Base-by-base conservation (phyloP, 345 rosid species). In the Euphorbia peplus region DNA sequence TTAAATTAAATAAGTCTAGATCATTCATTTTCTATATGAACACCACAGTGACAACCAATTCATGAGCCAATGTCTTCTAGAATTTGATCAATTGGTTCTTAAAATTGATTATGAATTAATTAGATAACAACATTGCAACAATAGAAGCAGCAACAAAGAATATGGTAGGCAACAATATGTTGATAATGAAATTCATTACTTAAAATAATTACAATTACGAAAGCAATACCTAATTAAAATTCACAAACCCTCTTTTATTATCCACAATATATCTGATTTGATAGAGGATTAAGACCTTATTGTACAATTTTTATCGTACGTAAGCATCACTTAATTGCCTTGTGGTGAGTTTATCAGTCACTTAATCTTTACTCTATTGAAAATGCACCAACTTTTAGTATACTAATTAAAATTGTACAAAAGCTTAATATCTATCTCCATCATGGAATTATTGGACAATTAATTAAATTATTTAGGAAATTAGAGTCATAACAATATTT, bases 231-330 rank as follows among this genome's bases (percentile, higher is more conserved):
- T 39, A 72, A 53, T 61, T 41, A 66, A 28, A 57, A 7, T 63
- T 46, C 48, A 71, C 63, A 67, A 51, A 28, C 51, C 55, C 56
- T 63, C 51, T 78, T 74, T 76, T 74, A 41, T 77, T 50, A 72
- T 80, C 83, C 76, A 82, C 83, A 50, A 25, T 8, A 42, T 42
- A 14, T 42, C 12, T 2, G 47, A 42, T 61, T 56, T 75, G 68
- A 55, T 73, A 83, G 86, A 81, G 90, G 87, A 75, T 61, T 41
- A 63, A 68, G 80, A 70, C 73, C 83, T 71, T 42, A 15, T 63
- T 63, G 16, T 7, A 42, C 47, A 41, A 42, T 22, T 62, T 62
- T 75, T 56, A n/a, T n/a, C 66, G 78, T 70, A 76, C 66, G 75
- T 78, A 70, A 79, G 73, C 79, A 72, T 48, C 80, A 76, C 26